Percentiles rank a stretch among this genome's conserved stretches.
Evolutionary conservation across 2,329 filamentous ascomycete species (phyloP).

Genomic region (Pseudogymnoascus sp.): DNA sequence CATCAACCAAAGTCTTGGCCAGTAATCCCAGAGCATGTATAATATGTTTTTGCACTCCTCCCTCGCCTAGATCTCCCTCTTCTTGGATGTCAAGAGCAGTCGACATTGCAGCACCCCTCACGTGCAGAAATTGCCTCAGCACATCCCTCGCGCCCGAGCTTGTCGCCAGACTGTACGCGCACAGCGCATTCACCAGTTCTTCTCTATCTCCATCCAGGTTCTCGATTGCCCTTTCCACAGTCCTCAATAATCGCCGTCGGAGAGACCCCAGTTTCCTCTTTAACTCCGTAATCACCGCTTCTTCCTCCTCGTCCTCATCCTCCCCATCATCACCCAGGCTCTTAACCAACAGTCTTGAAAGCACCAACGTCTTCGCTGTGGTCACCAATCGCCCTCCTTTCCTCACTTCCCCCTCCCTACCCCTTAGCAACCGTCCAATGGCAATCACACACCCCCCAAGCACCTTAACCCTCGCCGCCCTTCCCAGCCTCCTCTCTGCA

Average conservation of each 20-base stretch:
- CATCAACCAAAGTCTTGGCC: slow-evolving; percentile 66
- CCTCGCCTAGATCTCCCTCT: slow-evolving; percentile 37
- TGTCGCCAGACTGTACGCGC: slow-evolving; percentile 73
- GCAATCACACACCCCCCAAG: slow-evolving; percentile 45
- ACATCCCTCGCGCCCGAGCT: slow-evolving; percentile 75
- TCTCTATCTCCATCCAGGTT: slow-evolving; percentile 44
- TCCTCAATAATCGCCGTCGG: slow-evolving; percentile 54
- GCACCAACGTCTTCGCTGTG: slow-evolving; percentile 64
- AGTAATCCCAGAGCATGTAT: slow-evolving; percentile 57
- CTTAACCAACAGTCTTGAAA: slow-evolving; percentile 68
- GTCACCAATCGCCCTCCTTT: slow-evolving; percentile 38
- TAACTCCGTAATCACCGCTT: slow-evolving; percentile 44
- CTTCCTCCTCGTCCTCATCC: slow-evolving; percentile 27
- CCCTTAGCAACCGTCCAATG: slow-evolving; percentile 41
- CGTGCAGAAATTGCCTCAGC: slow-evolving; percentile 66
- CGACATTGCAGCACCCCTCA: slow-evolving; percentile 62
- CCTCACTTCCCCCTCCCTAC: slow-evolving; percentile 15
- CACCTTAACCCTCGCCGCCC: slow-evolving; percentile 39
- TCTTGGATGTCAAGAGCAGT: slow-evolving; percentile 45
- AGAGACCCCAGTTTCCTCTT: slow-evolving; percentile 56
- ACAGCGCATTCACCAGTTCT: slow-evolving; percentile 62
- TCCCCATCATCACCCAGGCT: slow-evolving; percentile 52
- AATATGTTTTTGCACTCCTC: slow-evolving; percentile 43
- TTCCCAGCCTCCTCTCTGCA: slow-evolving; percentile 17
- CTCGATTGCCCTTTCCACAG: slow-evolving; percentile 62